These are phyloP conservation scores for Xylariaceae sp. DNA, from an alignment of 2,329 filamentous ascomycete genomes.

Conservation along the genomic window DNA sequence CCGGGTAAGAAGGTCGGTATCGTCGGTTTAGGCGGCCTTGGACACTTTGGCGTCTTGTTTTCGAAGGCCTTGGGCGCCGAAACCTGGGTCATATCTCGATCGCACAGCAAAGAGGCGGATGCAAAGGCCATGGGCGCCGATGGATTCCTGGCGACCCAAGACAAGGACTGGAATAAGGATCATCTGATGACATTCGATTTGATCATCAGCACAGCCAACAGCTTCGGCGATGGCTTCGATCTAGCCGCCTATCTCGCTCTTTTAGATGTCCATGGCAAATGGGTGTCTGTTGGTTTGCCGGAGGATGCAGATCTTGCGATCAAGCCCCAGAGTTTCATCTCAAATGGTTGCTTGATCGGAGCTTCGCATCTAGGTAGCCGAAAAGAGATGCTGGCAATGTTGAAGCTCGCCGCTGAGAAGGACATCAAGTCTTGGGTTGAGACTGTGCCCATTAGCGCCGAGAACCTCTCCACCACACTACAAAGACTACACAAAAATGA, in stretches of 20 bases:
- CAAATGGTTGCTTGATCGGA: slow-evolving; percentile 77
- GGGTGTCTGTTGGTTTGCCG: slow-evolving; percentile 81
- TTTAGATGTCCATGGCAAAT: slow-evolving; percentile 81
- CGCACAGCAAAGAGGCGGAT: slow-evolving; percentile 66
- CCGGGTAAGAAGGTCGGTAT: slow-evolving; percentile 82
- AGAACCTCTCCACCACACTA: slow-evolving; percentile 73
- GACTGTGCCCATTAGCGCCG: slow-evolving; percentile 74
- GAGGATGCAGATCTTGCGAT: slow-evolving; percentile 76
- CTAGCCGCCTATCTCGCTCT: slow-evolving; percentile 75
- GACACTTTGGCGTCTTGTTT: slow-evolving; percentile 74
- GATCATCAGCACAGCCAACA: slow-evolving; percentile 77
- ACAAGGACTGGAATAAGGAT: slow-evolving; percentile 63
- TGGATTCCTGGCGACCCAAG: slow-evolving; percentile 64
- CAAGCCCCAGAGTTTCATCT: slow-evolving; percentile 75
- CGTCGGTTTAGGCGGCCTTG: slow-evolving; percentile 75
- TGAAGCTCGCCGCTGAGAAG: slow-evolving; percentile 74
- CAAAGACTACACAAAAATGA: slow-evolving; percentile 73
- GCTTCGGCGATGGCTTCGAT: slow-evolving; percentile 70
- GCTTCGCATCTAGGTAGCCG: slow-evolving; percentile 74
- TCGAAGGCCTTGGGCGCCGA: slow-evolving; percentile 71
- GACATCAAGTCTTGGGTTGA: slow-evolving; percentile 74
- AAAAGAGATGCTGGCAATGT: slow-evolving; percentile 74
- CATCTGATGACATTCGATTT: slow-evolving; percentile 74
- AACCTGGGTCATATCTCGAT: slow-evolving; percentile 66
- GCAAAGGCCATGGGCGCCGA: slow-evolving; percentile 65